These are phyloP conservation scores for Vinca minor DNA, from an alignment of 257 asterid genomes.

Conservation along the genomic window DNA sequence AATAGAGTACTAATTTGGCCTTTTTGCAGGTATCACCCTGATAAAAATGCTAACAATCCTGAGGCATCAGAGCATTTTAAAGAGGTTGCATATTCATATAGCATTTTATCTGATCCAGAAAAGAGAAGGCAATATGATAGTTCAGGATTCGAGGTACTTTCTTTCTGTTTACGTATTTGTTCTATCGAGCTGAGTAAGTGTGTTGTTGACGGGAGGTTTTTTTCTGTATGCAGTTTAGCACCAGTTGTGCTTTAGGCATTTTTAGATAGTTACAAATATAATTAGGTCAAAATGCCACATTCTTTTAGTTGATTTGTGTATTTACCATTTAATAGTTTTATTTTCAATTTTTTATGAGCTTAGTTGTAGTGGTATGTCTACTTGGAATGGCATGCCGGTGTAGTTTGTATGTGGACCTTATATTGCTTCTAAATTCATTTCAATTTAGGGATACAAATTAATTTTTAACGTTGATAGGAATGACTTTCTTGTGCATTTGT, in stretches of 20 bases:
- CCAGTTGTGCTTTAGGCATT: background rate
- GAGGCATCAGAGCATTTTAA: constrained; percentile 97
- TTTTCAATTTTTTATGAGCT: no score
- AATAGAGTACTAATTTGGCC: background rate
- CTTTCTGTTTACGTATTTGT: background rate
- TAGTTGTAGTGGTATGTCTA: background rate
- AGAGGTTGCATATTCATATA: constrained; percentile 98
- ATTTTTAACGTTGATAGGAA: no score
- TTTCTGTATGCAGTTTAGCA: background rate
- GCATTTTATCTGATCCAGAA: constrained; percentile 92
- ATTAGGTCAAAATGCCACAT: background rate
- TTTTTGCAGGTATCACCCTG: constrained; percentile 89
- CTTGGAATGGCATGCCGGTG: background rate
- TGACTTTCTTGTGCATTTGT: background rate
- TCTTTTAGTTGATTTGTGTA: constrained; percentile 4
- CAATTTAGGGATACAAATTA: background rate
- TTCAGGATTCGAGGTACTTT: constrained; percentile 87
- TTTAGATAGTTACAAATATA: background rate
- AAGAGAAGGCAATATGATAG: constrained; percentile 87
- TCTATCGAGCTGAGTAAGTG: background rate
- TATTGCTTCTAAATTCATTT: background rate
- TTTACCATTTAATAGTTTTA: background rate
- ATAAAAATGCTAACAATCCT: constrained; percentile 92
- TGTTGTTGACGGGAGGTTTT: background rate
- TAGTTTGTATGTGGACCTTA: background rate